These are phyloP conservation scores for Porodaedalea pini DNA, from an alignment of 1,284 basidiomycete species.

Conservation along the genomic window DNA sequence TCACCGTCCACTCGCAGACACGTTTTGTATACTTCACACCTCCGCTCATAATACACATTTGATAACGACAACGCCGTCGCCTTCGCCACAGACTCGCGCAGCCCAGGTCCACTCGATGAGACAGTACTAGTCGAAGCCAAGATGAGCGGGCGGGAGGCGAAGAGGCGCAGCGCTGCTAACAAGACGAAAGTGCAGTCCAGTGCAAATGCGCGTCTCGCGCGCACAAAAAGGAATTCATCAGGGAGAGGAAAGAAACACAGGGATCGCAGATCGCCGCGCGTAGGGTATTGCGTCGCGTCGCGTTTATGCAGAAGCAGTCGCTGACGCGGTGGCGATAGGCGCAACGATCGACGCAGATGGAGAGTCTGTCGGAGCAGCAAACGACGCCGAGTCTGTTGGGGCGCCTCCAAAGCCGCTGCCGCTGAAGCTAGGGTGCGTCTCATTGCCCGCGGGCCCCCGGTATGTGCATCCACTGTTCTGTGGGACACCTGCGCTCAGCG, in stretches of 20 bases:
- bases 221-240: not conserved
- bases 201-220: not conserved
- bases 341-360: not conserved
- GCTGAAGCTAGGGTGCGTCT: not conserved
- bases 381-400: not conserved
- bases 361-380: not conserved
- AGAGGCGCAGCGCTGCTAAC: not conserved
- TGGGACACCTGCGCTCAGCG: not conserved
- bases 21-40: no score
- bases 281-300: not conserved
- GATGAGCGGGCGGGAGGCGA: no score
- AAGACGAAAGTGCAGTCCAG: not conserved
- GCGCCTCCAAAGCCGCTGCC: not conserved
- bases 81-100: not conserved
- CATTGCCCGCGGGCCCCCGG: not conserved
- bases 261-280: not conserved
- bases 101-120: not conserved
- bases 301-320: not conserved
- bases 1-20: no score
- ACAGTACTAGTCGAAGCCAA: not conserved
- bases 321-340: not conserved
- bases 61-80: no score
- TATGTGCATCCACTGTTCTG: not conserved
- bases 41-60: no score
- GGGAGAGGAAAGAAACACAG: not conserved